Evolutionary conservation across 768 basidiomycete genomes (phyloP), one percentile per base, ranked within the genome.

Genomic region (Pulveroboletus sp.): DNA sequence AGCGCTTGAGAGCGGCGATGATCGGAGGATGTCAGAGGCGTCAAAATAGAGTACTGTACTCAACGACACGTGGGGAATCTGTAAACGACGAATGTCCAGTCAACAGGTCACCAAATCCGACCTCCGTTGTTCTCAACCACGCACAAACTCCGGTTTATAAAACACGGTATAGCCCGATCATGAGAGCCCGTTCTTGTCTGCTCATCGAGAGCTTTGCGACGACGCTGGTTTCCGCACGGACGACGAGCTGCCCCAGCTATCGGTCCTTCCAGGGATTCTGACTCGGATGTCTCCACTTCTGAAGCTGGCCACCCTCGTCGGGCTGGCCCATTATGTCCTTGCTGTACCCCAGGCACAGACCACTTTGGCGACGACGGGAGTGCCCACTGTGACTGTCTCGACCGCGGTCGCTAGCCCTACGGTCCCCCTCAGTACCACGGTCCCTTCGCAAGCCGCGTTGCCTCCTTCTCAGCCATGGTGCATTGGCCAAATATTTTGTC

Each of bases 391-490:
- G 43, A 75, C 78, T 1, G 62, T 82, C 32, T 71, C 78, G 14
- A 89, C 90, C 0, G 73, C 82, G 31, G 72, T 81, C 0, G 81
- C 90, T 5, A 83, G 77, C 50, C 78, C 87, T 9, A 78, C 86
- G 1, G 80, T 70, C 0, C 56, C 84, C 13, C 67, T 80, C 30
- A 69, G 70, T 35, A 67, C 76, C 17, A 51, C 69, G n/a, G 62
- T 90, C 35, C 86, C 88, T 14, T 81, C 86, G 1, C 85, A 89
- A 57, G 77, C 67, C 21, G 66, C 80, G 6, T 56, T 83, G 14
- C 85, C 89, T 15, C 84, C 87, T 1, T 72, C 68, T 37, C 89
- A 92, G 69, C 67, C 75, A 39, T 92, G 89, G 89, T 92, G 89
- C 61, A 76, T 79, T 0, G 78, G 77, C 40, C 68, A 85, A 46